These are phyloP conservation scores for Arachis hypogaea DNA, from an alignment of 306 rosid genomes.

Conservation along the genomic window DNA sequence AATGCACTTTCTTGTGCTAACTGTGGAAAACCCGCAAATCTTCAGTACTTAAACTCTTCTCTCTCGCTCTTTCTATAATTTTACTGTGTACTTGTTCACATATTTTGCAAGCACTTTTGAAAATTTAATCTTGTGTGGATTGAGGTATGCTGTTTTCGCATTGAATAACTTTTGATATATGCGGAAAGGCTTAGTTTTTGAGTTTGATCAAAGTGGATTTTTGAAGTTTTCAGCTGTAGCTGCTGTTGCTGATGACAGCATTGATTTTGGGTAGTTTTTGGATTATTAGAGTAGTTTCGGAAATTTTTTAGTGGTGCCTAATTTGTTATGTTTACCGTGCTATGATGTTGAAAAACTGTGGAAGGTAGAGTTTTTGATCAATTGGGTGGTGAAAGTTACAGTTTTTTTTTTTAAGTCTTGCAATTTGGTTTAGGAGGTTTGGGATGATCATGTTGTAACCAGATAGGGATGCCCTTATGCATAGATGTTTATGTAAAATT, in stretches of 20 bases:
- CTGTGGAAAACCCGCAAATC: conserved; percentile 81
- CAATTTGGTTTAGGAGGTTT: conserved; percentile 4
- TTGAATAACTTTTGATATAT: conserved; percentile 3
- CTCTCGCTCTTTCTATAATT: background rate
- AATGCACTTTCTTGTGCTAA: conserved; percentile 61
- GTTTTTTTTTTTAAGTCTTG: background rate
- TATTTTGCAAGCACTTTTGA: background rate
- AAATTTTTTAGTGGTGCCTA: background rate
- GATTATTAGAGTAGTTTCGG: background rate
- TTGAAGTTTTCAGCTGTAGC: background rate
- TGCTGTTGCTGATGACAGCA: background rate
- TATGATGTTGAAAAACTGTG: background rate
- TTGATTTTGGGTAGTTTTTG: background rate
- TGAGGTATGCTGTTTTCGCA: background rate
- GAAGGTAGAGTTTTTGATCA: background rate
- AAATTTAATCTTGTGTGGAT: background rate
- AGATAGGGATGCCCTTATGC: background rate
- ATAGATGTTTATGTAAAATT: background rate
- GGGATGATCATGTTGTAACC: background rate
- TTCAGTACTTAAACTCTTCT: conserved; percentile 58
- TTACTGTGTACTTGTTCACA: background rate
- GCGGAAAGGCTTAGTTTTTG: conserved; percentile 1
- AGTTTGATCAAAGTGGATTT: conserved; percentile 18
- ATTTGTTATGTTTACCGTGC: background rate
- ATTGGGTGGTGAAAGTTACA: conserved; percentile 2